Conservation (phyloP, 1,284 basidiomycete species). For the Cryptococcus wingfieldii region DNA sequence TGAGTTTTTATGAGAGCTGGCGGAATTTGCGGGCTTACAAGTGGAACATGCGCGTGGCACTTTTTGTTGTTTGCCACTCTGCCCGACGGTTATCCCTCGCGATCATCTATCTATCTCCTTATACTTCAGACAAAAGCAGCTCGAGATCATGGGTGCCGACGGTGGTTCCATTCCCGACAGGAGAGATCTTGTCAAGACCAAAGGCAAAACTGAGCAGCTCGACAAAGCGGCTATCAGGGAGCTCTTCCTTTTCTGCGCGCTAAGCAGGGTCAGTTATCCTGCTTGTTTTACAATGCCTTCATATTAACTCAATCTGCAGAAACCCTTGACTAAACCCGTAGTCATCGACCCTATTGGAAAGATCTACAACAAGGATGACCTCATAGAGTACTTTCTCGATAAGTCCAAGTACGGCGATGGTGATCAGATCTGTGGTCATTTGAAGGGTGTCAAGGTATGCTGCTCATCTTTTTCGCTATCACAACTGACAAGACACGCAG, state of each 20-base stretch:
- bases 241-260: slow-evolving; percentile 84
- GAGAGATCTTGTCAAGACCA: slow-evolving; percentile 48
- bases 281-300: background rate
- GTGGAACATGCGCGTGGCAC: background rate
- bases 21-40: too few relatives aligned
- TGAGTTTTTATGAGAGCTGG: too few relatives aligned
- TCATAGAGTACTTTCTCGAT: slow-evolving; percentile 81
- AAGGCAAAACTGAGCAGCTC: slow-evolving; percentile 57
- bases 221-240: slow-evolving; percentile 78
- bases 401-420: slow-evolving; percentile 71
- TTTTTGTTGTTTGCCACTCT: background rate
- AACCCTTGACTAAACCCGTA: slow-evolving; percentile 74
- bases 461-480: slow-evolving; percentile 4
- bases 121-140: background rate
- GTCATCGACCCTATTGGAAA: slow-evolving; percentile 86
- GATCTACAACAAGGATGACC: slow-evolving; percentile 87
- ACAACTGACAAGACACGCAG: slow-evolving; percentile 46
- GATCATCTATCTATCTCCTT: background rate
- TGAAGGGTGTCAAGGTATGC: slow-evolving; percentile 76
- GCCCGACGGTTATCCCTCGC: background rate
- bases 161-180: slow-evolving; percentile 50
- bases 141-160: slow-evolving; percentile 43
- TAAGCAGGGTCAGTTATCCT: slow-evolving; percentile 69
- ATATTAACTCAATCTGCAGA: slow-evolving; percentile 50
- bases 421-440: slow-evolving; percentile 77